Percentiles rank a stretch among this genome's conserved stretches.
Evolutionary conservation across 2,329 filamentous ascomycete genomes (phyloP).

Genomic region (Seiridium cupressi): DNA sequence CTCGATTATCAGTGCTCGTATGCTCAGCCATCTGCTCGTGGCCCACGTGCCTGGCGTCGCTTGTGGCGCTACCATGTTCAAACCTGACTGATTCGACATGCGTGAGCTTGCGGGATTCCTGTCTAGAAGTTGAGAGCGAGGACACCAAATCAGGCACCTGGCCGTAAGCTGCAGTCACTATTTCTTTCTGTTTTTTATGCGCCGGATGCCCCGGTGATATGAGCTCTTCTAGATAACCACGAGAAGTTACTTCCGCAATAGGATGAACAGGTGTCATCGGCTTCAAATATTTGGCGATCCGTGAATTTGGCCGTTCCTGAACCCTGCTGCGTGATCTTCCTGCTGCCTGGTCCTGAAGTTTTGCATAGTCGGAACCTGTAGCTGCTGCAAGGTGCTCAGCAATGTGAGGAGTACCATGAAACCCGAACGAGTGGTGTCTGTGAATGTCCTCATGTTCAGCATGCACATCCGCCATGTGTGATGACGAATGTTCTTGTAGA

Average conservation of each 20-base stretch:
- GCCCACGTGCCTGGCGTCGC: neutral
- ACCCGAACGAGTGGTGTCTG: conserved; percentile 28
- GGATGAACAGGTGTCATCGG: conserved; percentile 14
- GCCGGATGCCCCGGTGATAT: conserved; percentile 11
- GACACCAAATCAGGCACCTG: neutral
- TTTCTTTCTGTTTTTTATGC: neutral
- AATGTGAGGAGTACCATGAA: conserved; percentile 32
- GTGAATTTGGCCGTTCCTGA: neutral
- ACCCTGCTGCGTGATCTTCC: neutral
- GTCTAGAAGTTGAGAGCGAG: neutral
- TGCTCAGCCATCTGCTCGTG: neutral
- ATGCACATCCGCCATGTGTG: conserved; percentile 4
- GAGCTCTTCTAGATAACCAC: conserved; percentile 14
- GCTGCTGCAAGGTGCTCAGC: conserved; percentile 28
- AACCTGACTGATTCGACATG: neutral
- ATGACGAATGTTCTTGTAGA: neutral
- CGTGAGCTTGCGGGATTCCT: neutral
- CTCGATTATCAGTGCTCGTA: neutral
- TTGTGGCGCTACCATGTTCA: neutral
- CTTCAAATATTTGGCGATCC: conserved; percentile 6
- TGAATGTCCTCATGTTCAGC: conserved; percentile 11
- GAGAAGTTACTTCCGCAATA: conserved; percentile 11
- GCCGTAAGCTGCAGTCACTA: neutral
- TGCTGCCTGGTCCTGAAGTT: conserved; percentile 5
- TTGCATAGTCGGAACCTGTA: conserved; percentile 12